Base-by-base conservation (phyloP, 805 yeast genomes). In the Clavispora fructus region DNA sequence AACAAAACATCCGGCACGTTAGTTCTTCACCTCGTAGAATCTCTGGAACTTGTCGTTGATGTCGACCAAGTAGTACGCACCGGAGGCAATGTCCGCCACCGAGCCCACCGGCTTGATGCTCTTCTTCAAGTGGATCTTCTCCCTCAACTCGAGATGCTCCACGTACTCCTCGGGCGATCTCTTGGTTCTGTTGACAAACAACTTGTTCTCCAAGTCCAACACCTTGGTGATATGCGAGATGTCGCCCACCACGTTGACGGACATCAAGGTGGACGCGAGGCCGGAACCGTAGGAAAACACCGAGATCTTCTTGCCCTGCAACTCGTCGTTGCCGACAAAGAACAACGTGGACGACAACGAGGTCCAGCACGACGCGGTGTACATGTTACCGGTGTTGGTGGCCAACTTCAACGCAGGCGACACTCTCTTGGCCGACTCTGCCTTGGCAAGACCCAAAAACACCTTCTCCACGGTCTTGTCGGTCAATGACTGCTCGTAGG, bases 221-320 rank as follows among this genome's bases (percentile, higher is more conserved):
- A 72, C 75, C 54, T 78, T 66, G 52, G 78, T 78, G 54, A 91
- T 85, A 50, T 76, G 57, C 27, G 85, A 70, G 51, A 91, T 74
- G 68, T 94, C 98, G 48, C 95, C 96, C 53, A 75, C 79, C 51
- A 94, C 87, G 52, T 73, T 79, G 54, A 83, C 81, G 39, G 96
- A 85, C 72, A 80, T 87, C 69, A 94, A 74, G 35, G 96, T 81
- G 14, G 98, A 78, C 39, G 99, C 99, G 52, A 94, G 80, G 62
- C 99, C 99, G 13, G 98, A 92, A 57, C 99, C 99, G 69, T 94
- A 94, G 17, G 99, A 94, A 76, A 91, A 94, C 59, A 91, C 65
- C 58, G 96, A 95, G 61, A 94, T 77, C 68, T 97, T 82, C 76
- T 90, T 88, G 59, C 79, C 79, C 67, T 84, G 89, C 58, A 92